These are phyloP conservation scores for Fusarium verrucosum DNA, from an alignment of 2,329 filamentous ascomycete species.

Conservation along the genomic window DNA sequence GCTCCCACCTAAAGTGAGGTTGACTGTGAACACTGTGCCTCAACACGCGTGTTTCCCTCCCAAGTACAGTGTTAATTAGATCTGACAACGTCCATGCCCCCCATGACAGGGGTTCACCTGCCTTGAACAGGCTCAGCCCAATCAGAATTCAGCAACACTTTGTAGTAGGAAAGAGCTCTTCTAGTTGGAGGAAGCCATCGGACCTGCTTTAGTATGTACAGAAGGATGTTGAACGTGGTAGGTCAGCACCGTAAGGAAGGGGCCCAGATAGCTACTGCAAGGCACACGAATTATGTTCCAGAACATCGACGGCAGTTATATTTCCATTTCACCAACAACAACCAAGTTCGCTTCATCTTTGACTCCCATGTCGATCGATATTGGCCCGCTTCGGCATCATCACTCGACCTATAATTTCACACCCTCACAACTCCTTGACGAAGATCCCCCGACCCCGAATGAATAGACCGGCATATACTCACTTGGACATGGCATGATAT, in stretches of 20 bases:
- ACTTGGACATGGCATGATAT: constrained; percentile 33
- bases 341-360: constrained; percentile 12
- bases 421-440: constrained; percentile 18
- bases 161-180: constrained; percentile 33
- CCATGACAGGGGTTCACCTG: constrained; percentile 28
- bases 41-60: background rate
- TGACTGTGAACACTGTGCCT: constrained; percentile 33
- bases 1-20: constrained; percentile 29
- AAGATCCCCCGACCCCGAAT: constrained; percentile 25
- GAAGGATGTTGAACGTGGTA: constrained; percentile 24
- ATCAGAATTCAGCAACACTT: constrained; percentile 29
- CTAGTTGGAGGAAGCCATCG: constrained; percentile 24
- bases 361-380: constrained; percentile 18
- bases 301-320: constrained; percentile 22
- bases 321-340: constrained; percentile 29
- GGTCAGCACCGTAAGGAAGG: constrained; percentile 26
- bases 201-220: constrained; percentile 36
- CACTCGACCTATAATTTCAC: constrained; percentile 23
- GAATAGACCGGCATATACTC: constrained; percentile 30
- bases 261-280: constrained; percentile 29
- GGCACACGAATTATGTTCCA: constrained; percentile 27
- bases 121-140: constrained; percentile 14
- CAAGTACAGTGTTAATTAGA: constrained; percentile 21
- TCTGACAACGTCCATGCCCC: constrained; percentile 29
- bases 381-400: constrained; percentile 18